These are phyloP conservation scores for Gamarada debralockiae DNA, from an alignment of 495 filamentous ascomycete genomes.

Conservation along the genomic window DNA sequence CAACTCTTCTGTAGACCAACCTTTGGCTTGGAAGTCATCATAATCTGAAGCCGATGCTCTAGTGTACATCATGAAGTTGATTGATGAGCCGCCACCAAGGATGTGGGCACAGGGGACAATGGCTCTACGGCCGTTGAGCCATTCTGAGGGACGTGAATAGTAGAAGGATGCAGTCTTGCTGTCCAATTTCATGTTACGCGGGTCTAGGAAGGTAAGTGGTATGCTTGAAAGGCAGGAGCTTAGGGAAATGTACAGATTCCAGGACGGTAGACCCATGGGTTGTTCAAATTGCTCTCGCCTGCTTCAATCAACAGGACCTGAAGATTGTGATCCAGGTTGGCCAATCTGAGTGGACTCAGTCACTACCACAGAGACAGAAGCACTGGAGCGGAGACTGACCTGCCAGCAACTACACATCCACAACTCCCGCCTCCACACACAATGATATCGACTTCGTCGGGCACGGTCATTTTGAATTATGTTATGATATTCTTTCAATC, in stretches of 20 bases:
- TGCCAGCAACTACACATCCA: conserved; percentile 74
- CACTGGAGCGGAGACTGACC: conserved; percentile 26
- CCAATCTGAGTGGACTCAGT: conserved; percentile 42
- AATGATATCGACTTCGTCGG: conserved; percentile 80
- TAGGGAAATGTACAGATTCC: conserved; percentile 50
- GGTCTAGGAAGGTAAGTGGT: conserved; percentile 36
- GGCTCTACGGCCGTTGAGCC: conserved; percentile 65
- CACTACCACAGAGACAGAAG: not conserved
- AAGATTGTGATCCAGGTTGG: conserved; percentile 77
- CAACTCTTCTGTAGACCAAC: conserved; percentile 76
- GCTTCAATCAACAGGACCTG: conserved; percentile 76
- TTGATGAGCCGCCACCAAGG: conserved; percentile 72
- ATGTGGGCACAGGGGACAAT: conserved; percentile 79
- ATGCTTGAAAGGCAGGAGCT: no score
- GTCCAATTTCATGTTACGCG: conserved; percentile 77
- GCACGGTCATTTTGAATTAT: conserved; percentile 37
- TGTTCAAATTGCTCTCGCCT: conserved; percentile 77
- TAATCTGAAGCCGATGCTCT: conserved; percentile 78
- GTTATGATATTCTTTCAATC: not conserved
- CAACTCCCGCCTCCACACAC: conserved; percentile 70
- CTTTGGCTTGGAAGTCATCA: conserved; percentile 78
- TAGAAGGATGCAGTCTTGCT: conserved; percentile 87
- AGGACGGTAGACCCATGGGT: conserved; percentile 77
- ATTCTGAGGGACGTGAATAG: conserved; percentile 69
- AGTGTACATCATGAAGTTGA: conserved; percentile 91